A percentile compares a stretch with the other conserved stretches of the same genome.
These are phyloP conservation scores for Porodaedalea pini DNA, from an alignment of 1,284 basidiomycete species.

Conservation along the genomic window DNA sequence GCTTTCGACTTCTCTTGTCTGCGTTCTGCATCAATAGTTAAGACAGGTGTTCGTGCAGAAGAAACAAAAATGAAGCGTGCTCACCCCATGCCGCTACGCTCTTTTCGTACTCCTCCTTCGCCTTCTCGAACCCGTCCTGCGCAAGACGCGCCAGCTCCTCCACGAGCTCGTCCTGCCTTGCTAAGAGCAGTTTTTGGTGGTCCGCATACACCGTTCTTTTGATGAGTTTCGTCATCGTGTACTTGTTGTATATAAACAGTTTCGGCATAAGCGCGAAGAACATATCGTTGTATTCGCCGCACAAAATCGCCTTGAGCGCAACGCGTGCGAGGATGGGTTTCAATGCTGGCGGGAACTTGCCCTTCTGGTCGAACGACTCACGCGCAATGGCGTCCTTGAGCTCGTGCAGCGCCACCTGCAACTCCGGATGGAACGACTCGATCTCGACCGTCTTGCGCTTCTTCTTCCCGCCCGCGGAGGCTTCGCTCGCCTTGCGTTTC, in stretches of 20 bases:
- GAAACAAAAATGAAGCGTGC: slow-evolving; percentile 25
- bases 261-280: slow-evolving; percentile 87
- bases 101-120: slow-evolving; percentile 71
- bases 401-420: slow-evolving; percentile 60
- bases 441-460: slow-evolving; percentile 61
- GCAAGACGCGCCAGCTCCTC: slow-evolving; percentile 55
- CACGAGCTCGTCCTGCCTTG: slow-evolving; percentile 62
- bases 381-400: slow-evolving; percentile 60
- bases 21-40: slow-evolving; percentile 41
- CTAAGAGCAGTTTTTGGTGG: slow-evolving; percentile 57
- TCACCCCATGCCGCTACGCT: slow-evolving; percentile 61
- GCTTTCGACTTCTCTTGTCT: slow-evolving; percentile 52
- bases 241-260: slow-evolving; percentile 91
- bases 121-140: slow-evolving; percentile 59
- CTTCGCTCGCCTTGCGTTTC: slow-evolving; percentile 51
- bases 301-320: slow-evolving; percentile 74
- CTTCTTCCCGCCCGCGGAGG: slow-evolving; percentile 55
- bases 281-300: slow-evolving; percentile 87
- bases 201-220: slow-evolving; percentile 74
- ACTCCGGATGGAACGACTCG: slow-evolving; percentile 63
- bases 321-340: slow-evolving; percentile 72
- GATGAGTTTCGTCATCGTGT: slow-evolving; percentile 86
- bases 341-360: slow-evolving; percentile 83
- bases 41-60: slow-evolving; percentile 11
- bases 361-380: slow-evolving; percentile 71